Conservation (phyloP, 2,329 filamentous ascomycete species). For the Fonsecaea pugnacius region DNA sequence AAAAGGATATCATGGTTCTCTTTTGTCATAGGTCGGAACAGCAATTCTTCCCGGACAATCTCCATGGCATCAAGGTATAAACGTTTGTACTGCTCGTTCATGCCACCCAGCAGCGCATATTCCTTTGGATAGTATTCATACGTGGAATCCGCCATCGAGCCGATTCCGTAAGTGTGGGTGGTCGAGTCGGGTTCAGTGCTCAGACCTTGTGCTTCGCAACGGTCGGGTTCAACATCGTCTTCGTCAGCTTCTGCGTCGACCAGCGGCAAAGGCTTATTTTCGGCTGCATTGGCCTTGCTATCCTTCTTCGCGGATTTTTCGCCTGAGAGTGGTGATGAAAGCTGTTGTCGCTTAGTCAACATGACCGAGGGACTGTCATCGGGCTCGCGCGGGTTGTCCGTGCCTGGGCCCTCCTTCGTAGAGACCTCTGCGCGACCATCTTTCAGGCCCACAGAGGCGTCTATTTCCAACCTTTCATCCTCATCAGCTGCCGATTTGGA, state of each 20-base stretch:
- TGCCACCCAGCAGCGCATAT: conserved; percentile 52
- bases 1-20: conserved; percentile 50
- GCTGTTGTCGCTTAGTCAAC: conserved; percentile 25
- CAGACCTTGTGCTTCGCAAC: conserved; percentile 49
- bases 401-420: not conserved
- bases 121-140: conserved; percentile 59
- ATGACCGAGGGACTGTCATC: not conserved
- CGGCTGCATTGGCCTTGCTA: conserved; percentile 20
- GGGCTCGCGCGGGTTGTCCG: conserved; percentile 1
- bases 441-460: not conserved
- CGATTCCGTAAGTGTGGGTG: conserved; percentile 49
- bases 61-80: conserved; percentile 52
- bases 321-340: conserved; percentile 26
- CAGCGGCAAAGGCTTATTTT: not conserved
- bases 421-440: not conserved
- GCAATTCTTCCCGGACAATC: conserved; percentile 46
- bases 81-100: conserved; percentile 47
- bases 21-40: conserved; percentile 52
- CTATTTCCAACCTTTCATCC: not conserved
- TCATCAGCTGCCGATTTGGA: conserved; percentile 33
- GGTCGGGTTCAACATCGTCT: conserved; percentile 32
- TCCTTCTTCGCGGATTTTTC: conserved; percentile 6
- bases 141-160: conserved; percentile 53
- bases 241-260: conserved; percentile 3
- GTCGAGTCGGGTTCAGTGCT: conserved; percentile 41